phyloP scores from a whole-genome alignment of 192 early-diverging fungal species.

The Powellomyces hirtus region DNA sequence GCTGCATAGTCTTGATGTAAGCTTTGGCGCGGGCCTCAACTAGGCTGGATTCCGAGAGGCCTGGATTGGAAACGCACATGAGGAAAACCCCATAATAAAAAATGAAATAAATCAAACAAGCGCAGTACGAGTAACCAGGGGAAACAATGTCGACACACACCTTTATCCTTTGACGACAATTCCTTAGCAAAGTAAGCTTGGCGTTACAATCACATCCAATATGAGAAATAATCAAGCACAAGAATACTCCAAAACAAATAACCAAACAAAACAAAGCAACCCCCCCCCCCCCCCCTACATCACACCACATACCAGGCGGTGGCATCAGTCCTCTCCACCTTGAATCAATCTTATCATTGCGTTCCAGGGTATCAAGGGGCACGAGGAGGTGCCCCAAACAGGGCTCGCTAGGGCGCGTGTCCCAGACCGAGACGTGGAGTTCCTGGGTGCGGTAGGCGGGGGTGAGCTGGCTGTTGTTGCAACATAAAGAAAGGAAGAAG shows the following conservation, averaged over 20 bases:
- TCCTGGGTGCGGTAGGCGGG: background rate
- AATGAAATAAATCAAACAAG: background rate
- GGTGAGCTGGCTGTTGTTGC: background rate
- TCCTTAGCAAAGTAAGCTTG: constrained; percentile 13
- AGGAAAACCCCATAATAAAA: background rate
- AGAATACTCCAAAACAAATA: too few species aligned
- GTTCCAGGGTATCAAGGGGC: constrained; percentile 4
- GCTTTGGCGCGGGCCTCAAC: constrained; percentile 4
- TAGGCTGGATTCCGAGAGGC: background rate
- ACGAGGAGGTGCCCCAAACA: constrained; percentile 23
- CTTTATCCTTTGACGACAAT: constrained; percentile 10
- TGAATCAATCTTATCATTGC: background rate
- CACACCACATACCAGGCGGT: background rate
- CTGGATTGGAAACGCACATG: background rate
- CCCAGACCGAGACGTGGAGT: constrained; percentile 28
- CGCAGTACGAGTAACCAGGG: too few species aligned
- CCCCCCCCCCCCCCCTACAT: too few species aligned
- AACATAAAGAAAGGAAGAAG: too few species aligned
- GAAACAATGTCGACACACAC: too few species aligned
- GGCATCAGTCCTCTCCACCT: constrained; percentile 19
- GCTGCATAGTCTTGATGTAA: constrained; percentile 14
- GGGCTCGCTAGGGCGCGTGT: background rate
- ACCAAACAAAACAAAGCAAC: too few species aligned
- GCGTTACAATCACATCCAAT: background rate
- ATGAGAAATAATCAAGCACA: background rate